These are phyloP conservation scores for Colletotrichum sp. DNA, from an alignment of 2,329 filamentous ascomycete genomes.

Conservation along the genomic window DNA sequence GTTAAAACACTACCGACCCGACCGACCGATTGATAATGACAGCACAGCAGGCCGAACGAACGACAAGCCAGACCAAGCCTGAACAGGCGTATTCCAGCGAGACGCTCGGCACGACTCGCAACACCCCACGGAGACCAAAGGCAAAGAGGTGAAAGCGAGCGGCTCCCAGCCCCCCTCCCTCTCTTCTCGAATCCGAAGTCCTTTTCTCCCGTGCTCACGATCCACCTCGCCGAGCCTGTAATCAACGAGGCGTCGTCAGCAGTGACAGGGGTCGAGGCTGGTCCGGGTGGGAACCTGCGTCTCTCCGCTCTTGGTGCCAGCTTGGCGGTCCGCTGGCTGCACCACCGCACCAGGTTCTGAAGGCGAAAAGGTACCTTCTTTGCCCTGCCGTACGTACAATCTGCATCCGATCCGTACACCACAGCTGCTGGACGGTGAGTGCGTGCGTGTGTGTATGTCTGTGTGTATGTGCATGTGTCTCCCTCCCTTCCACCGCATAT, in stretches of 20 bases:
- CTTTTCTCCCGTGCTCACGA: constrained; percentile 1
- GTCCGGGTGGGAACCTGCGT: constrained; percentile 8
- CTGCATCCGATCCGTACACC: background rate
- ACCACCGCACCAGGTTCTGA: background rate
- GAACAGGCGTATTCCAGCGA: background rate
- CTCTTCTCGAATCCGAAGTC: constrained; percentile 7
- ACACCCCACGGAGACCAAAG: background rate
- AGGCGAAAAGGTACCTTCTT: background rate
- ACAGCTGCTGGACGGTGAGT: background rate
- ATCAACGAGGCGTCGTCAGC: constrained; percentile 20
- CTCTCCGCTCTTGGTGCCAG: constrained; percentile 14
- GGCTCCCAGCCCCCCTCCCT: background rate
- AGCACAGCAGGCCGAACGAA: background rate
- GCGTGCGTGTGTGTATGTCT: background rate
- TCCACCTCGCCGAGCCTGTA: constrained; percentile 19
- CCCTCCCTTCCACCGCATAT: background rate
- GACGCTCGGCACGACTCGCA: background rate
- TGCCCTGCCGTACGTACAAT: background rate
- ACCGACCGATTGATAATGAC: background rate
- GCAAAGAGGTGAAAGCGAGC: background rate
- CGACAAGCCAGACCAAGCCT: background rate
- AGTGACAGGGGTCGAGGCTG: constrained; percentile 4
- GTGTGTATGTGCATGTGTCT: background rate
- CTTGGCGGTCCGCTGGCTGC: constrained; percentile 7
- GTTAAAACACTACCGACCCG: background rate